phyloP scores from a whole-genome alignment of 106 monocot genomes.

The Dendrobium officinale region DNA sequence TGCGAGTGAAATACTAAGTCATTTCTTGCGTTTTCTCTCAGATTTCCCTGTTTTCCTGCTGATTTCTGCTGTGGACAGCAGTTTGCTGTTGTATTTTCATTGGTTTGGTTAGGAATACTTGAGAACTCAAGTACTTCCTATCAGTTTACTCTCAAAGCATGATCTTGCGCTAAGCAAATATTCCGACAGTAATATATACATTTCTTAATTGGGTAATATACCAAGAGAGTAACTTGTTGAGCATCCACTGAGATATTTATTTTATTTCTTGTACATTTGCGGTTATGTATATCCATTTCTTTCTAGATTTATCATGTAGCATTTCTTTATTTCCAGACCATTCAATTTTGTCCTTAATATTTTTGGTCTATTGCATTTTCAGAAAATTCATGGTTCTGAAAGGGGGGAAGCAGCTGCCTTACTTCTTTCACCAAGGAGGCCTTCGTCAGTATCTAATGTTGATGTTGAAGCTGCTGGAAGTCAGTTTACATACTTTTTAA shows the following conservation, averaged over 20 bases:
- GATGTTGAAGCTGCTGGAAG: constrained; percentile 48
- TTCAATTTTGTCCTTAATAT: neutral
- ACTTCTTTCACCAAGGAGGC: constrained; percentile 74
- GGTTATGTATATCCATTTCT: neutral
- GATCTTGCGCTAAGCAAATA: neutral
- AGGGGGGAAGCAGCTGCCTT: constrained; percentile 73
- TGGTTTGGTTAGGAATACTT: no score
- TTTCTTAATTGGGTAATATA: neutral
- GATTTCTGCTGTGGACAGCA: no score
- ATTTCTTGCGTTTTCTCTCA: no score
- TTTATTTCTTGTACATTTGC: neutral
- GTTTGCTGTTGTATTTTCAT: no score
- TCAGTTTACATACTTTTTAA: constrained; percentile 86
- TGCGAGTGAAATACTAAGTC: no score
- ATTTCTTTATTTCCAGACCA: neutral
- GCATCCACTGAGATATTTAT: neutral
- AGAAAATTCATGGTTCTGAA: constrained; percentile 79
- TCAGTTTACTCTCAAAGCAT: neutral
- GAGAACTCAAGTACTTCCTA: no score
- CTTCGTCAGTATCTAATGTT: constrained; percentile 27
- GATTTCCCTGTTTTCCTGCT: no score
- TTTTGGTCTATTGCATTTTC: constrained; percentile 12
- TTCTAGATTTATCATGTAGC: neutral
- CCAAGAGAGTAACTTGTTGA: neutral
- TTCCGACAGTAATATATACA: neutral